phyloP scores from a whole-genome alignment of 2,329 filamentous ascomycete genomes.

The Phaeosphaeriaceae sp. region DNA sequence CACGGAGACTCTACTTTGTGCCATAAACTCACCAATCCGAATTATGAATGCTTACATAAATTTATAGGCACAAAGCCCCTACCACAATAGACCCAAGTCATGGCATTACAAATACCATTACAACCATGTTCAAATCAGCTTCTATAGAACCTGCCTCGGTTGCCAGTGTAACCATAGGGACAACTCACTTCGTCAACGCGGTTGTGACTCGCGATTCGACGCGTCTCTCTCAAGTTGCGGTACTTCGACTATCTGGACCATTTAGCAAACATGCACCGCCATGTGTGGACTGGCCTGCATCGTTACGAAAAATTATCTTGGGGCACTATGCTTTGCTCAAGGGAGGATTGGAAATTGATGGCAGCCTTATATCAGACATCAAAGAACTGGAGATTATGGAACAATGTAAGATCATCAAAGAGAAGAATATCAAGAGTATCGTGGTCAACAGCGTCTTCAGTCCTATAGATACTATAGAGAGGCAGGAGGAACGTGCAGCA shows the following conservation, averaged over 20 bases:
- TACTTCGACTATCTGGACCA: constrained; percentile 57
- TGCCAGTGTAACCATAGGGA: constrained; percentile 58
- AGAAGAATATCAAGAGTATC: constrained; percentile 54
- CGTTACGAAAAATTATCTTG: constrained; percentile 54
- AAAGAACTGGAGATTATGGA: constrained; percentile 54
- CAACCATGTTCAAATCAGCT: constrained; percentile 43
- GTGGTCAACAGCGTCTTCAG: constrained; percentile 65
- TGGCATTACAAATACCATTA: constrained; percentile 46
- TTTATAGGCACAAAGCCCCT: constrained; percentile 46
- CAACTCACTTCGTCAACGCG: constrained; percentile 61
- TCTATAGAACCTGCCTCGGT: constrained; percentile 41
- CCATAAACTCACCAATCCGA: neutral
- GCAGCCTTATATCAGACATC: constrained; percentile 53
- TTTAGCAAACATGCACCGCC: constrained; percentile 59
- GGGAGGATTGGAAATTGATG: constrained; percentile 59
- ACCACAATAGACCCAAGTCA: constrained; percentile 47
- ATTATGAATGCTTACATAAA: neutral
- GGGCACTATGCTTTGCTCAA: constrained; percentile 55
- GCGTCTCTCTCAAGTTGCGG: constrained; percentile 59
- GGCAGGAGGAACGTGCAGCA: constrained; percentile 59
- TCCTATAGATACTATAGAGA: constrained; percentile 61
- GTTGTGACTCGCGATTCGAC: constrained; percentile 58
- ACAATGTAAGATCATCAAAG: constrained; percentile 53
- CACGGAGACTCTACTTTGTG: neutral
- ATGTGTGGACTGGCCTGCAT: constrained; percentile 57